Conservation (phyloP, 2,329 filamentous ascomycete species). For the Fusarium pseudoanthophilum region DNA sequence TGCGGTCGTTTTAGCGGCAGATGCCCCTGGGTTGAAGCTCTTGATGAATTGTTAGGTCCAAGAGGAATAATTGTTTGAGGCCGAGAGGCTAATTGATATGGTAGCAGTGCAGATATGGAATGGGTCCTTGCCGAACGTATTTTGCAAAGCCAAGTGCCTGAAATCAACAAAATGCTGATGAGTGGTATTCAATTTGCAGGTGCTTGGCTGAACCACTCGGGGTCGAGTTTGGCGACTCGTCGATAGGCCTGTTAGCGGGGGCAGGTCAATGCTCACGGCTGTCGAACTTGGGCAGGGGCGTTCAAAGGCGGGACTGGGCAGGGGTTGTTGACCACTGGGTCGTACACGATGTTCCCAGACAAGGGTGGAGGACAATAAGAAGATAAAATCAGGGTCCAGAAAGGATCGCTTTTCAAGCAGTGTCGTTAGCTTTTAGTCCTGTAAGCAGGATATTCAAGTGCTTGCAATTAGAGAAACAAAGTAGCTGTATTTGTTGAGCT, state of each 20-base stretch:
- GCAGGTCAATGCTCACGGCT: slow-evolving; percentile 41
- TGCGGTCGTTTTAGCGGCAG: slow-evolving; percentile 37
- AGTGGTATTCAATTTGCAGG: slow-evolving; percentile 36
- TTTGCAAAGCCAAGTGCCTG: slow-evolving; percentile 7
- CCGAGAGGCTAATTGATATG: slow-evolving; percentile 1
- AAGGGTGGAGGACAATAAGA: slow-evolving; percentile 20
- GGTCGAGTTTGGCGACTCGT: slow-evolving; percentile 36
- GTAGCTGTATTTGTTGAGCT: not conserved
- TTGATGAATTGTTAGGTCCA: slow-evolving; percentile 8
- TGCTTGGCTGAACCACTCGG: slow-evolving; percentile 29
- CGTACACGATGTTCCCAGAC: slow-evolving; percentile 30
- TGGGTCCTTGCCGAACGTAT: slow-evolving; percentile 23
- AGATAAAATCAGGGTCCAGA: slow-evolving; percentile 38
- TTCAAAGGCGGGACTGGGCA: slow-evolving; percentile 32
- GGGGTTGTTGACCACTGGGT: slow-evolving; percentile 31
- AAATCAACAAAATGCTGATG: slow-evolving; percentile 27
- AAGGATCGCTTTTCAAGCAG: slow-evolving; percentile 16
- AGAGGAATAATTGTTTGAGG: slow-evolving; percentile 2
- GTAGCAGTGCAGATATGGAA: slow-evolving; percentile 26
- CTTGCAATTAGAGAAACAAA: not conserved
- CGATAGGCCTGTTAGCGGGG: slow-evolving; percentile 41
- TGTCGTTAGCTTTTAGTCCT: not conserved
- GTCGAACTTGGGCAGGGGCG: slow-evolving; percentile 36
- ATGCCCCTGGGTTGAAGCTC: slow-evolving; percentile 13
- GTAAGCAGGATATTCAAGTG: not conserved